These are phyloP conservation scores for Lepidopterella palustris DNA, from an alignment of 495 filamentous ascomycete genomes.

Conservation along the genomic window DNA sequence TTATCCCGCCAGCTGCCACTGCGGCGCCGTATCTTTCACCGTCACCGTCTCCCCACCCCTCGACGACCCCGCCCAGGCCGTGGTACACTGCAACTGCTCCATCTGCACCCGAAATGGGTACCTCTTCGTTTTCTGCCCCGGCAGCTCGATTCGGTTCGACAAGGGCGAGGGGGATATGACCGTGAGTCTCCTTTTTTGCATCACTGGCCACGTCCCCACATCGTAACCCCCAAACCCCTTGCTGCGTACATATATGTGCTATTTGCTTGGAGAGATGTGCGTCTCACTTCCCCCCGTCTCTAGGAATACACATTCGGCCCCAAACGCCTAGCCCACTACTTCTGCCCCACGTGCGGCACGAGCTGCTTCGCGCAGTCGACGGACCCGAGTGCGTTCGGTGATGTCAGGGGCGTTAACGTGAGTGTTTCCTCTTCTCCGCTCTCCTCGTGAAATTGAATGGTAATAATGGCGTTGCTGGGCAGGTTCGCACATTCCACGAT, in stretches of 20 bases:
- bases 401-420: constrained; percentile 38
- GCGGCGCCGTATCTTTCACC: constrained; percentile 33
- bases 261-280: not conserved
- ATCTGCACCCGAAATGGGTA: constrained; percentile 44
- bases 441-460: not conserved
- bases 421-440: not conserved
- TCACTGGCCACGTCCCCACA: no score
- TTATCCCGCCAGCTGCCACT: constrained; percentile 38
- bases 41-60: constrained; percentile 30
- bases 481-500: constrained; percentile 11
- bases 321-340: constrained; percentile 35
- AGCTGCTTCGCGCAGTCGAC: constrained; percentile 30
- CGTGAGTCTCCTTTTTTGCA: constrained; percentile 3
- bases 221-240: no score
- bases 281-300: not conserved
- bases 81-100: constrained; percentile 37
- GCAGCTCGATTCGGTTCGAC: constrained; percentile 25
- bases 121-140: constrained; percentile 35
- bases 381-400: constrained; percentile 14
- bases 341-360: constrained; percentile 40
- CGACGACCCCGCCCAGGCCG: constrained; percentile 23
- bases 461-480: not conserved
- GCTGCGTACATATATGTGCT: not conserved
- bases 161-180: constrained; percentile 22
- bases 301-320: constrained; percentile 37